These are phyloP conservation scores for Neoconidiobolus thromboides DNA, from an alignment of 371 early-diverging fungal species.

Conservation along the genomic window DNA sequence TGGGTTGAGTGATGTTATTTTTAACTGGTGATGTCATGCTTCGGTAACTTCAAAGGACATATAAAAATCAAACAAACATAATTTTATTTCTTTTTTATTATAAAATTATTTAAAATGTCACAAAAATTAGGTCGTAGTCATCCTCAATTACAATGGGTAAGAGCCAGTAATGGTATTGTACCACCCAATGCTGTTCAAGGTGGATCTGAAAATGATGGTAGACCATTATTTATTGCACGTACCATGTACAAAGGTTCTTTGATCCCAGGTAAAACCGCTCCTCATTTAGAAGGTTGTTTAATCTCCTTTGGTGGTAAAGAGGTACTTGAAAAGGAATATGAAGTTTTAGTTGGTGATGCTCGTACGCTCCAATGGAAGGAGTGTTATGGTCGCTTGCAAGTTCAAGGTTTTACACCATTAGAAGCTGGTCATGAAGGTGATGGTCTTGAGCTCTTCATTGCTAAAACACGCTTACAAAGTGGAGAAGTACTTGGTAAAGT, in stretches of 20 bases:
- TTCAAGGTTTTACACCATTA: constrained; percentile 11
- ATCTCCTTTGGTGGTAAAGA: constrained; percentile 22
- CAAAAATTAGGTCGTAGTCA: background rate
- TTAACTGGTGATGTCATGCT: no score
- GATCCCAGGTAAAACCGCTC: constrained; percentile 27
- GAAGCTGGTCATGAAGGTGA: constrained; percentile 22
- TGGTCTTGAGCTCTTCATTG: constrained; percentile 15
- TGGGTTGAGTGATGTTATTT: no score
- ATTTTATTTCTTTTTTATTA: no score
- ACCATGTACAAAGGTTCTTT: constrained; percentile 15
- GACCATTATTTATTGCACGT: constrained; percentile 7
- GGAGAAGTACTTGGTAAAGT: background rate
- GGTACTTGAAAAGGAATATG: constrained; percentile 17
- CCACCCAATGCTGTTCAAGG: constrained; percentile 10
- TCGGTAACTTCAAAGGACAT: no score
- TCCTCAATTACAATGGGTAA: constrained; percentile 6
- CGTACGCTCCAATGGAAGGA: constrained; percentile 20
- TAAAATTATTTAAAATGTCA: background rate
- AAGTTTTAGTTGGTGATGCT: constrained; percentile 25
- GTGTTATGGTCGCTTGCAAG: constrained; percentile 12
- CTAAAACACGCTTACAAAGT: background rate
- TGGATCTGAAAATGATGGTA: constrained; percentile 7
- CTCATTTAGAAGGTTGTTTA: constrained; percentile 18
- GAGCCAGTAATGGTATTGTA: constrained; percentile 1
- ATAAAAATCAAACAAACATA: no score